These are phyloP conservation scores for Daldinia vernicosa DNA, from an alignment of 495 filamentous ascomycete species.

Conservation along the genomic window DNA sequence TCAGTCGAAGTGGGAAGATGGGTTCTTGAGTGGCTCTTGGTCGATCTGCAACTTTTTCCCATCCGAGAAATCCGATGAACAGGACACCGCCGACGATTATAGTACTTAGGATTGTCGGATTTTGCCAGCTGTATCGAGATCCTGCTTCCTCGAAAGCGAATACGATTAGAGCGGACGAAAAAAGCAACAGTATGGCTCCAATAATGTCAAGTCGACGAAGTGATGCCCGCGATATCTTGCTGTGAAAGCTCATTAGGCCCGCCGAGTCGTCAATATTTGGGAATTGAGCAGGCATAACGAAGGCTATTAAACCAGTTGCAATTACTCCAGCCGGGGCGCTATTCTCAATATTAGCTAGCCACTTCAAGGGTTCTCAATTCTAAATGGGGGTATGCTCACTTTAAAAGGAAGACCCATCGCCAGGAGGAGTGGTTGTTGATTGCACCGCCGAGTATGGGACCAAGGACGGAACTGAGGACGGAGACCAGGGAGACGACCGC, in stretches of 20 bases:
- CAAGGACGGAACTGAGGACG: constrained; percentile 54
- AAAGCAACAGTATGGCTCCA: constrained; percentile 38
- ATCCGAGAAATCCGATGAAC: constrained; percentile 39
- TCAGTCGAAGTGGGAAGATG: constrained; percentile 43
- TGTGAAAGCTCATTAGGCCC: constrained; percentile 23
- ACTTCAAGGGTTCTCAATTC: background rate
- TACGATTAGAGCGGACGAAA: constrained; percentile 42
- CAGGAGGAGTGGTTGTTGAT: constrained; percentile 48
- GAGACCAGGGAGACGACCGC: constrained; percentile 58
- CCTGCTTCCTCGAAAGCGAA: constrained; percentile 49
- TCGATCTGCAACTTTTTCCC: constrained; percentile 41
- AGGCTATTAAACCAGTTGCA: constrained; percentile 41
- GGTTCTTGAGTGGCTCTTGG: constrained; percentile 38
- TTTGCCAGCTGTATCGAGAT: constrained; percentile 39
- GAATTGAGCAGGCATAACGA: constrained; percentile 47
- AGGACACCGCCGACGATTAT: constrained; percentile 37
- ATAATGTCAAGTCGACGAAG: constrained; percentile 39
- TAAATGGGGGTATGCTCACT: constrained; percentile 36
- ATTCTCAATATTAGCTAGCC: constrained; percentile 4
- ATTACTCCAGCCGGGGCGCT: constrained; percentile 46
- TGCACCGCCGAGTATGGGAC: constrained; percentile 57
- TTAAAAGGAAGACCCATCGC: constrained; percentile 55
- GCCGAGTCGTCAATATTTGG: constrained; percentile 38
- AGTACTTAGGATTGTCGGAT: constrained; percentile 37
- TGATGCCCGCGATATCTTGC: constrained; percentile 18